These are phyloP conservation scores for Alternaria incomplexa DNA, from an alignment of 2,329 filamentous ascomycete species.

Conservation along the genomic window DNA sequence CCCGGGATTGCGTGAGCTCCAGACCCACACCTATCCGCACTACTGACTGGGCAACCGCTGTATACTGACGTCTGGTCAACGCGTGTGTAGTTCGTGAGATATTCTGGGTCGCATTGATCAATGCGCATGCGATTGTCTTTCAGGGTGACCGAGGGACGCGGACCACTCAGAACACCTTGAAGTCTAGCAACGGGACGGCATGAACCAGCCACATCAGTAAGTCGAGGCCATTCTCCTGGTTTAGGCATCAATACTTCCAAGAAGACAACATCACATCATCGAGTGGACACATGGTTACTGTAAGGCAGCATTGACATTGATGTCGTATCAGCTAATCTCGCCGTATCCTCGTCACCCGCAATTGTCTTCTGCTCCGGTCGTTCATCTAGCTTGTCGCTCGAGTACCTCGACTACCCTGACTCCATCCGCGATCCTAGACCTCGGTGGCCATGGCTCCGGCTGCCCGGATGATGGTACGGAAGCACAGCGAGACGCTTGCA, in stretches of 20 bases:
- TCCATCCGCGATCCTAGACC: not conserved
- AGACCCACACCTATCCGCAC: conserved; percentile 27
- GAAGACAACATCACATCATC: conserved; percentile 3
- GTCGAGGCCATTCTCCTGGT: not conserved
- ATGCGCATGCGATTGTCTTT: not conserved
- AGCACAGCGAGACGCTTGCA: conserved; percentile 27
- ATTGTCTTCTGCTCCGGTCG: not conserved
- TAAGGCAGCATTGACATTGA: not conserved
- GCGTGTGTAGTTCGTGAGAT: not conserved
- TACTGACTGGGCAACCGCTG: conserved; percentile 1
- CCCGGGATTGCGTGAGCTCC: conserved; percentile 32
- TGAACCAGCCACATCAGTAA: not conserved
- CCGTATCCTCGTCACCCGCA: not conserved
- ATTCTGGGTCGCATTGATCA: not conserved
- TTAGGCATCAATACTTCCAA: conserved; percentile 1
- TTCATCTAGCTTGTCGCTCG: not conserved
- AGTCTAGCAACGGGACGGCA: not conserved
- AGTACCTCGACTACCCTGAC: not conserved
- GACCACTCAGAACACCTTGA: not conserved
- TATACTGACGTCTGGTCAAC: not conserved
- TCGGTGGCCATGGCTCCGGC: conserved; percentile 26
- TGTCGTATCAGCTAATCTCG: not conserved
- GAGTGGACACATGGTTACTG: not conserved
- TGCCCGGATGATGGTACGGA: conserved; percentile 26
- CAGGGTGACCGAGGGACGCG: not conserved